Percentiles rank a stretch among this genome's conserved stretches.
These are phyloP conservation scores for Aspergillus texensis DNA, from an alignment of 2,329 filamentous ascomycete species.

Conservation along the genomic window DNA sequence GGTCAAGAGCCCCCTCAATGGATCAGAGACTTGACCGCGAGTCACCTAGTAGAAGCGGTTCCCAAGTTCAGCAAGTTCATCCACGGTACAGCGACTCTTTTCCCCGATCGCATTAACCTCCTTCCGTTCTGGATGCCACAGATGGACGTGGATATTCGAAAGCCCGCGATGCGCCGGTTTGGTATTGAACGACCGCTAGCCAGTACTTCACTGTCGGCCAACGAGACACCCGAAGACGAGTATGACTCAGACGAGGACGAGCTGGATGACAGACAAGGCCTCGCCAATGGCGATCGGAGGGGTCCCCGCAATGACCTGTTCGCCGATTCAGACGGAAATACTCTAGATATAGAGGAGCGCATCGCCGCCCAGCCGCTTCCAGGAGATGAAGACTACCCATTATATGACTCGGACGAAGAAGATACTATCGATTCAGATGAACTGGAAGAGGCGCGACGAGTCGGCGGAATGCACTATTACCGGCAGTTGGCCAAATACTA, in stretches of 20 bases:
- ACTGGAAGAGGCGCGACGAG: conserved; percentile 74
- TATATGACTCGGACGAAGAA: conserved; percentile 91
- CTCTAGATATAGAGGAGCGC: conserved; percentile 80
- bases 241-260: conserved; percentile 67
- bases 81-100: conserved; percentile 85
- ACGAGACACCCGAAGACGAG: conserved; percentile 72
- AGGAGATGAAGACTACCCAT: conserved; percentile 71
- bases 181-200: conserved; percentile 81
- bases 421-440: conserved; percentile 75
- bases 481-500: conserved; percentile 60
- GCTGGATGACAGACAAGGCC: conserved; percentile 39
- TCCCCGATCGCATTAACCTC: conserved; percentile 83
- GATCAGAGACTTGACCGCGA: conserved; percentile 90
- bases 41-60: conserved; percentile 96
- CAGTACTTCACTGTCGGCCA: conserved; percentile 74
- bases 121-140: conserved; percentile 98
- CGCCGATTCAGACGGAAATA: conserved; percentile 48
- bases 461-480: conserved; percentile 77
- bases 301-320: conserved; percentile 48
- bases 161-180: conserved; percentile 84
- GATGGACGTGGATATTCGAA: conserved; percentile 97
- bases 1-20: conserved; percentile 95
- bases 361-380: conserved; percentile 64
- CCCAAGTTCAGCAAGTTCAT: conserved; percentile 99
- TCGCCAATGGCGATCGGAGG: neutral